A percentile compares a stretch with the other conserved stretches of the same genome.
These are phyloP conservation scores for Metschnikowia shivogae DNA, from an alignment of 805 yeast genomes.

Conservation along the genomic window DNA sequence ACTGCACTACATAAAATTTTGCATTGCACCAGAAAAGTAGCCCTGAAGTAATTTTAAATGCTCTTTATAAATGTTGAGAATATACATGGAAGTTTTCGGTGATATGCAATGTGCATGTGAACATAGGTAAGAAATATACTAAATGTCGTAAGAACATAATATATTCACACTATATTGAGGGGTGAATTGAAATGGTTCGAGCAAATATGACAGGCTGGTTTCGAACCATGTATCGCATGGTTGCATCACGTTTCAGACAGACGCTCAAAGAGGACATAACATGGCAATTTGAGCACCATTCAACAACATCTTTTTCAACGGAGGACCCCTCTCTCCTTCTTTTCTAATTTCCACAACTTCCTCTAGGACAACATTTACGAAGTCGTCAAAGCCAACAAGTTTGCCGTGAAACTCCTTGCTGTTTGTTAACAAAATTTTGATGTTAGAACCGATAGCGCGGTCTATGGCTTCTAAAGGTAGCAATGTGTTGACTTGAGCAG, in stretches of 20 bases:
- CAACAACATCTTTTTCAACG: constrained; percentile 56
- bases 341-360: constrained; percentile 63
- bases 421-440: constrained; percentile 63
- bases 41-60: no score
- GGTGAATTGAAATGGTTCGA: no score
- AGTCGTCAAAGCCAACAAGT: constrained; percentile 90
- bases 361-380: constrained; percentile 84
- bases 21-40: background rate
- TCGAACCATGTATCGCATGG: no score
- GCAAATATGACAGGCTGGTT: no score
- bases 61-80: no score
- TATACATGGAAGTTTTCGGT: no score
- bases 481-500: constrained; percentile 16
- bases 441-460: constrained; percentile 73
- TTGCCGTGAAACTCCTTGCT: constrained; percentile 83
- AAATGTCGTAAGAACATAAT: no score
- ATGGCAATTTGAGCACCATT: constrained; percentile 72
- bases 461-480: constrained; percentile 86
- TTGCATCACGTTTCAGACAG: background rate
- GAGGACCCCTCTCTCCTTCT: constrained; percentile 41
- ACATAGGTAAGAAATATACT: no score
- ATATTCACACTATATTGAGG: no score
- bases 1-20: background rate
- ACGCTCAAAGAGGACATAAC: constrained; percentile 31
- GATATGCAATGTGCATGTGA: no score